These are phyloP conservation scores for Saraca asoca DNA, from an alignment of 331 rosid species.

Conservation along the genomic window DNA sequence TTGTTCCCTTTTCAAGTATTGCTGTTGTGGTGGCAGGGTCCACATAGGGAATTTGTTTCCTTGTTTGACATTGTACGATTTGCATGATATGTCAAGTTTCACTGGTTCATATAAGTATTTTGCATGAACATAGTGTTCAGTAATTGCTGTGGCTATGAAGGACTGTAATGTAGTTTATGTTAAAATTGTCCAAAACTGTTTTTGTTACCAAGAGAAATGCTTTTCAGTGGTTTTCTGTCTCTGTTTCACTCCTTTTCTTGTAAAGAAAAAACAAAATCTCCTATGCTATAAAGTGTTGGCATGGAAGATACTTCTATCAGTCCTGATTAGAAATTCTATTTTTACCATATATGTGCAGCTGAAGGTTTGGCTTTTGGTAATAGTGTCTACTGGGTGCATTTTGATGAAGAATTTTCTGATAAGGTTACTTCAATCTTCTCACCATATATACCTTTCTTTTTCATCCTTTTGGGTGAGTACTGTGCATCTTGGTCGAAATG, in stretches of 20 bases:
- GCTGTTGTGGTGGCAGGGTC: background rate
- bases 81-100: slow-evolving; percentile 10
- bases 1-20: background rate
- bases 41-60: background rate
- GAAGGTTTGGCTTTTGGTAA: slow-evolving; percentile 87
- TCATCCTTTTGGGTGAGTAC: background rate
- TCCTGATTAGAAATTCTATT: slow-evolving; percentile 43
- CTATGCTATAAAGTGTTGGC: slow-evolving; percentile 2
- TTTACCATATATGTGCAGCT: slow-evolving; percentile 64
- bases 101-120: background rate
- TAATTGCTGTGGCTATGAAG: background rate
- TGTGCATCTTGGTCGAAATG: background rate
- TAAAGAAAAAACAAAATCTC: background rate
- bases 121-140: slow-evolving; percentile 5
- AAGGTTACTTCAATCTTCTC: slow-evolving; percentile 55
- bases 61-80: background rate
- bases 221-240: background rate
- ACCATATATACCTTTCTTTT: background rate
- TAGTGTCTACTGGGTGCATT: slow-evolving; percentile 84
- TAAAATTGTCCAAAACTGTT: background rate
- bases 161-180: background rate
- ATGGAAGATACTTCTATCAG: slow-evolving; percentile 26
- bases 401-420: slow-evolving; percentile 80
- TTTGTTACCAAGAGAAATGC: too few species aligned
- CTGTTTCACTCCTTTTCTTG: background rate